Evolutionary conservation across 345 rosid genomes (phyloP), one percentile per base, ranked within the genome.

Genomic region (Iberis pinnata): DNA sequence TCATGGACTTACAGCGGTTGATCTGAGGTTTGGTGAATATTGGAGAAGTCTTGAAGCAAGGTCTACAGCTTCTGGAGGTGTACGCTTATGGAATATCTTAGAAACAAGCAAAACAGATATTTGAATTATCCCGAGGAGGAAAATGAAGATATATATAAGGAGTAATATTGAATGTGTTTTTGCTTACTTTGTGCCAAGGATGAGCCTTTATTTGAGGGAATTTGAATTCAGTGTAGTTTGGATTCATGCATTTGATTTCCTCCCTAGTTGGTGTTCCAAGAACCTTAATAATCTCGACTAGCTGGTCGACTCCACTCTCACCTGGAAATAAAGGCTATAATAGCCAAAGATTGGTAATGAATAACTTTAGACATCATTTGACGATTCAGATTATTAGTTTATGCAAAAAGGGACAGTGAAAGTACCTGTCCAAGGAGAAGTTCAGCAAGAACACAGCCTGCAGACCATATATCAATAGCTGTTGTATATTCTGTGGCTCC

Each of bases 261-360:
- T 81, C 87, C 17, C 87, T 64, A 7, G 83, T 78, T 31, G 87
- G 87, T 58, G 87, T 81, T 43, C 87, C 87, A 61, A 81, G 77
- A 38, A 81, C 87, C 87, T 80, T 80, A 33, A 80, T 80, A n/a
- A 80, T 80, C 78, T 80, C 87, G 4, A 78, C 87, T 40, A 81
- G 81, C 67, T 81, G 83, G 43, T 80, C 87, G 4, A 78, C 87
- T 69, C 81, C 87, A 56, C 79, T 80, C 63, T 80, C 87, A 47
- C 87, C 83, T 38, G 87, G 83, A 68, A 81, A 81, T 2, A 81
- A 49, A 59, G 87, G 87, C 87, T 81, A 69, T 42, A 49, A 38
- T 44, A 68, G 43, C 48, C 52, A 49, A 27, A 48, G 52, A 58
- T 43, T 12, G 53, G 43, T 53, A 44, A 67, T 8, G 37, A 19